Conservation (phyloP, 768 basidiomycete species). For the Trametes maxima region DNA sequence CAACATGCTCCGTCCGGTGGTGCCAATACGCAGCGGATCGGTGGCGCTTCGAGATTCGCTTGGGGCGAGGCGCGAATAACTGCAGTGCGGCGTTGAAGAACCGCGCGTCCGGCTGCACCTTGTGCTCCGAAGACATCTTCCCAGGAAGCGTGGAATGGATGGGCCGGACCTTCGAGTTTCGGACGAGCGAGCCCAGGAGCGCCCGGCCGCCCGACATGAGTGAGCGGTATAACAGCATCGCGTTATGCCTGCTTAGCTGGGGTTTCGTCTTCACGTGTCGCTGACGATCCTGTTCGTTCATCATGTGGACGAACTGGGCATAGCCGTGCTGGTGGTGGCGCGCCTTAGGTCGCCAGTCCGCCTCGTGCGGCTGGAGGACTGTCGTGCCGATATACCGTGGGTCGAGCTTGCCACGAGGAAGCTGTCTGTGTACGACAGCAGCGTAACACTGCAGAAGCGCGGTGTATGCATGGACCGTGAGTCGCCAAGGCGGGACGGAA, state of each 20-base stretch:
- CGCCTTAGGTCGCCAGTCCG: slow-evolving; percentile 24
- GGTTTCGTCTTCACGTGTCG: slow-evolving; percentile 1
- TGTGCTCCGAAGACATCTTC: slow-evolving; percentile 30
- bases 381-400: background rate
- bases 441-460: slow-evolving; percentile 68
- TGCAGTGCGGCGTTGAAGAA: slow-evolving; percentile 68
- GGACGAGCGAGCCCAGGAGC: slow-evolving; percentile 5
- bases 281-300: background rate
- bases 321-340: slow-evolving; percentile 38
- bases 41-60: background rate
- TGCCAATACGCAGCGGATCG: slow-evolving; percentile 33
- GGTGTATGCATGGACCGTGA: slow-evolving; percentile 71
- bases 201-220: slow-evolving; percentile 26
- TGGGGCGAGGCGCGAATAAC: slow-evolving; percentile 32
- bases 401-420: slow-evolving; percentile 16
- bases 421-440: slow-evolving; percentile 40
- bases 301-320: slow-evolving; percentile 35
- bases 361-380: background rate
- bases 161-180: background rate
- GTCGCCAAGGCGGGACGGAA: slow-evolving; percentile 54
- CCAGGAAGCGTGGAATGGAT: background rate
- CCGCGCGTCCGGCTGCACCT: slow-evolving; percentile 51
- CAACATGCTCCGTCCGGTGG: slow-evolving; percentile 34
- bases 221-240: slow-evolving; percentile 37
- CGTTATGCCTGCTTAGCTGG: slow-evolving; percentile 13